Percentiles rank a stretch among this genome's conserved stretches.
phyloP scores from a whole-genome alignment of 1,284 basidiomycete species.

The Moniliella sp. region DNA sequence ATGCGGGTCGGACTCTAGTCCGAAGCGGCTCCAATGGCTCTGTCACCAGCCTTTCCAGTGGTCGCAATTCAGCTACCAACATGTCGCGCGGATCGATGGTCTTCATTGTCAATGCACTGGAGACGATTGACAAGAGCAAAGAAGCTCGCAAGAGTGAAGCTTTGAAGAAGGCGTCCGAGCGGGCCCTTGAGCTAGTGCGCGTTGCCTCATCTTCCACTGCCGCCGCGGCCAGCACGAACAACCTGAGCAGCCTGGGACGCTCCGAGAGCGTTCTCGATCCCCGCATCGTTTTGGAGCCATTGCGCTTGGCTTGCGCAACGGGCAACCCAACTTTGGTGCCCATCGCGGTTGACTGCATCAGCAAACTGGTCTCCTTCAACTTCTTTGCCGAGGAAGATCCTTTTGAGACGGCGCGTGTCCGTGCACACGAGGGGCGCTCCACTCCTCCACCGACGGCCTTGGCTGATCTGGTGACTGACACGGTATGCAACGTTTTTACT shows the following conservation, averaged over 20 bases:
- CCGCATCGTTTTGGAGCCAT: slow-evolving; percentile 28
- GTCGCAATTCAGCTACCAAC: too few relatives aligned
- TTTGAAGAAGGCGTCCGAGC: slow-evolving; percentile 15
- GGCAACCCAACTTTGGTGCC: slow-evolving; percentile 20
- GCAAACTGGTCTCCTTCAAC: slow-evolving; percentile 30
- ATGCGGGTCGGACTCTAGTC: too few relatives aligned
- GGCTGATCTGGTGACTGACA: slow-evolving; percentile 19
- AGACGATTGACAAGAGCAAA: slow-evolving; percentile 17
- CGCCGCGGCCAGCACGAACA: slow-evolving; percentile 1
- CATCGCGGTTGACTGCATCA: slow-evolving; percentile 27
- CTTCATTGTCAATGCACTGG: slow-evolving; percentile 28
- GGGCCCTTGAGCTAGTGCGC: slow-evolving; percentile 28
- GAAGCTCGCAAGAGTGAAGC: slow-evolving; percentile 26
- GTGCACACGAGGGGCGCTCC: too few relatives aligned
- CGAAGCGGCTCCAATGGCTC: too few relatives aligned
- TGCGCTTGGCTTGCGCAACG: slow-evolving; percentile 24
- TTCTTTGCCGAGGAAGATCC: slow-evolving; percentile 27
- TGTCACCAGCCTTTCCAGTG: too few relatives aligned
- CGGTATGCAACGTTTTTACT: slow-evolving; percentile 27
- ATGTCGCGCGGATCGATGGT: slow-evolving; percentile 17
- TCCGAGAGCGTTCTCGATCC: slow-evolving; percentile 19
- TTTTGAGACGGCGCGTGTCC: too few relatives aligned
- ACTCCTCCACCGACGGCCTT: too few relatives aligned
- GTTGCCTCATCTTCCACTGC: slow-evolving; percentile 8
- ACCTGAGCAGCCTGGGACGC: not conserved